Evolutionary conservation across 805 yeast species (phyloP), one percentile per base, ranked within the genome.

Genomic region (Isabelozyma pseudorhagii): DNA sequence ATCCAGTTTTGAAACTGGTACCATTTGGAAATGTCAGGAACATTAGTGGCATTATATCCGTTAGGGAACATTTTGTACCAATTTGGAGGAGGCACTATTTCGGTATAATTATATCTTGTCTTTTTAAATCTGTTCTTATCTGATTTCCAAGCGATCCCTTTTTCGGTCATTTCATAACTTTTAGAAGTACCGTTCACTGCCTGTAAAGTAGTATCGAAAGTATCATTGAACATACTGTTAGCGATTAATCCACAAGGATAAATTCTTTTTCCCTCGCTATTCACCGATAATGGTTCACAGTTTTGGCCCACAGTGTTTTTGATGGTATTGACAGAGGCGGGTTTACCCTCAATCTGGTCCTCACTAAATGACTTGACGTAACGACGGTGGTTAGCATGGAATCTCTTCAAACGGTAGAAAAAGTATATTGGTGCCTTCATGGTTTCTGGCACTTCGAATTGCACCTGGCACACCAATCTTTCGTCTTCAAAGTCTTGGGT

Each of bases 211-310:
- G 58, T 44, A 14, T 59, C 38, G 48, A 53, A 85, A 0, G 94
- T 86, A 60, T 88, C 96, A 65, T 88, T 88, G 69, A 87, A 88
- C 57, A 86, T 57, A 8, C 92, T 80, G 64, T 88, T 88, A 14
- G 96, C 94, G 61, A 88, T 87, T 51, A 88, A 72, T 0, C 96
- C 96, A 68, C 96, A 88, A 11, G 96, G 96, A 61, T 88, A 88
- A 53, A 78, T 78, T 46, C 71, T 78, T 66, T 68, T 80, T 13
- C 85, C 85, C 27, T 70, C 53, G 2, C 60, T 46, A 51, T 72
- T 64, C 1, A 55, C 46, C 8, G 72, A 62, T 50, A 74, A 66
- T 11, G 79, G 79, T 55, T 72, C 61, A 55, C 79, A 74, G 58
- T 74, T 74, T 52, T 70, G 73, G 3, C 79, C 79, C n/a, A 63